These are phyloP conservation scores for Didymella exigua DNA, from an alignment of 2,329 filamentous ascomycete species.

Conservation along the genomic window DNA sequence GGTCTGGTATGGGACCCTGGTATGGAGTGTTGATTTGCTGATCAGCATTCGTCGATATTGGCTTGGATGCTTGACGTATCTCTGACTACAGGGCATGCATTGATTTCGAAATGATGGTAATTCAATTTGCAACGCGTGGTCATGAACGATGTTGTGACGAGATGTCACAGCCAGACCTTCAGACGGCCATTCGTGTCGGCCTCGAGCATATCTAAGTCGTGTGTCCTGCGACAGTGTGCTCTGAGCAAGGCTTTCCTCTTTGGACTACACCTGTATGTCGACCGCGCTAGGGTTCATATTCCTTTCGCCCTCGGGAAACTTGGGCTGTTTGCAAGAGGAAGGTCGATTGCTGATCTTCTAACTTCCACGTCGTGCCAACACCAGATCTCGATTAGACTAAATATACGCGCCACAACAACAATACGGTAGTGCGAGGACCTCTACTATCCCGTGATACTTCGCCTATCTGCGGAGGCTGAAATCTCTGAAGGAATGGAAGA, in stretches of 20 bases:
- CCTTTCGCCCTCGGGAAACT: slow-evolving; percentile 12
- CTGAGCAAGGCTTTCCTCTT: slow-evolving; percentile 8
- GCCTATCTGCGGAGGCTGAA: slow-evolving; percentile 9
- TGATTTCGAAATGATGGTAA: not conserved
- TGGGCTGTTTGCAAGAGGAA: not conserved
- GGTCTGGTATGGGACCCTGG: not conserved
- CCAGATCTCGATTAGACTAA: not conserved
- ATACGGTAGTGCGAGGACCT: not conserved
- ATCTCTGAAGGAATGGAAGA: slow-evolving; percentile 1
- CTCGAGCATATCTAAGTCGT: not conserved
- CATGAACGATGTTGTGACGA: not conserved
- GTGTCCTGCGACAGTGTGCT: not conserved
- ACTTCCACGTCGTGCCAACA: not conserved
- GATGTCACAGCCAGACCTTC: not conserved
- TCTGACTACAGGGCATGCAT: not conserved
- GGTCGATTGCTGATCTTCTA: slow-evolving; percentile 3
- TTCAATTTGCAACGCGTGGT: not conserved
- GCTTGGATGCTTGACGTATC: not conserved
- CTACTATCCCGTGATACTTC: slow-evolving; percentile 4
- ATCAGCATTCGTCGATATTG: not conserved
- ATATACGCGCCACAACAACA: not conserved
- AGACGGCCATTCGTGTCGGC: not conserved
- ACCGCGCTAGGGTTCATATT: slow-evolving; percentile 11
- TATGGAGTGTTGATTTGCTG: not conserved
- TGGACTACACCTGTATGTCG: slow-evolving; percentile 7